Percentiles rank a stretch among this genome's conserved stretches.
Evolutionary conservation across 73 alveolate species (phyloP).

Genomic region (Paramecium octaurelia): DNA sequence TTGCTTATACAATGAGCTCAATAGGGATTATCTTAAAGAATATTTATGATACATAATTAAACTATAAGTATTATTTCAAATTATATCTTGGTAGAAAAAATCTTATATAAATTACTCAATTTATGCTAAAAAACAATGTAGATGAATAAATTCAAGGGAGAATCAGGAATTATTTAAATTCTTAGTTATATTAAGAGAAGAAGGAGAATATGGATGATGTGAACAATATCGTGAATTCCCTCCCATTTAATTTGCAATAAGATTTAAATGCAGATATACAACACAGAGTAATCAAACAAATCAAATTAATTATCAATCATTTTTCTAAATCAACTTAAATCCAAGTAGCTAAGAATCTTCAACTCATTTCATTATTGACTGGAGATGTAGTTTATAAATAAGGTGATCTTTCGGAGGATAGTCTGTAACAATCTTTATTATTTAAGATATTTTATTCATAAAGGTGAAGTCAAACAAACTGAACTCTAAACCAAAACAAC

Average conservation of each 20-base stretch:
- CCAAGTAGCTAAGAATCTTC: neutral
- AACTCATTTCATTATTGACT: neutral
- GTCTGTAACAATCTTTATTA: neutral
- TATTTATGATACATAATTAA: neutral
- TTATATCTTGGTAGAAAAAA: neutral
- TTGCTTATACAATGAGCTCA: conserved; percentile 57
- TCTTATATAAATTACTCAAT: neutral
- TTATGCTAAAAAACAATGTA: conserved; percentile 39
- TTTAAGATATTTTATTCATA: neutral
- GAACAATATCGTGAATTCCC: neutral
- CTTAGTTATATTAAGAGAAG: neutral
- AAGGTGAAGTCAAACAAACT: neutral
- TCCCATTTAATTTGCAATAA: neutral
- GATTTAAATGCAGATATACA: neutral
- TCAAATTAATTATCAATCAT: neutral
- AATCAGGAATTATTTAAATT: conserved; percentile 7
- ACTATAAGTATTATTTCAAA: neutral
- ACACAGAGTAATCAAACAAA: neutral
- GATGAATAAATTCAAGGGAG: neutral
- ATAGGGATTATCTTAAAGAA: neutral
- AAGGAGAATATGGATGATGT: conserved; percentile 22
- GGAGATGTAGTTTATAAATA: conserved; percentile 34
- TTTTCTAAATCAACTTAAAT: neutral
- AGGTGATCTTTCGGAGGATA: neutral
- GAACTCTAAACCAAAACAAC: neutral